Evolutionary conservation across 169 alveolate species (phyloP).

Genomic region (Ichthyophthirius multifiliis): DNA sequence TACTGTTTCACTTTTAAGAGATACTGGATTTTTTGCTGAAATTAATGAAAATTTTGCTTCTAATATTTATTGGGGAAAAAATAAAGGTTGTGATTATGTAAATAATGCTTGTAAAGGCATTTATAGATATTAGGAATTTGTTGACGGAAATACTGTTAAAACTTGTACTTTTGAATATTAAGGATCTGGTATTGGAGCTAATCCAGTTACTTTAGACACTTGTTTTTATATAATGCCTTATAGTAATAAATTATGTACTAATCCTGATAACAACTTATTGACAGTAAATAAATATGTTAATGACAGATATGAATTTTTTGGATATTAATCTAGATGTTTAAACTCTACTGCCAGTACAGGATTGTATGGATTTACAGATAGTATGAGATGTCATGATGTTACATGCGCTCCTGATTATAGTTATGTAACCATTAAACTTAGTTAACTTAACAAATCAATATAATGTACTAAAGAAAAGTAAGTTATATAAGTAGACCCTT

Average conservation of each 20-base stretch:
- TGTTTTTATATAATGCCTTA: neutral
- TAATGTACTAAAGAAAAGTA: neutral
- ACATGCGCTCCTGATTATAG: neutral
- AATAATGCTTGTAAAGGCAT: neutral
- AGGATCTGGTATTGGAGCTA: neutral
- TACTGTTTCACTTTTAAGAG: constrained; percentile 24
- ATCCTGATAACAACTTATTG: neutral
- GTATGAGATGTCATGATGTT: neutral
- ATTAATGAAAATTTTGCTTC: neutral
- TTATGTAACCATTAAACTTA: neutral
- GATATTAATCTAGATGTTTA: neutral
- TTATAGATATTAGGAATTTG: neutral
- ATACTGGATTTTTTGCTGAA: constrained; percentile 14
- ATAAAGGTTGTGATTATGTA: neutral
- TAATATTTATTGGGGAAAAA: neutral
- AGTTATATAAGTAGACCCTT: neutral
- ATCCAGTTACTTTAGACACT: neutral
- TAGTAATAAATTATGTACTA: neutral
- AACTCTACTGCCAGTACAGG: neutral
- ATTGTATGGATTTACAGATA: neutral
- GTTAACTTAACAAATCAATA: neutral
- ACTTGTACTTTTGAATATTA: neutral
- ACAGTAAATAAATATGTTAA: neutral
- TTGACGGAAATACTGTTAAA: no score
- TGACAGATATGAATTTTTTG: neutral